phyloP scores from a whole-genome alignment of 1,139 yeast species.

The Lizanozyma gosingica region DNA sequence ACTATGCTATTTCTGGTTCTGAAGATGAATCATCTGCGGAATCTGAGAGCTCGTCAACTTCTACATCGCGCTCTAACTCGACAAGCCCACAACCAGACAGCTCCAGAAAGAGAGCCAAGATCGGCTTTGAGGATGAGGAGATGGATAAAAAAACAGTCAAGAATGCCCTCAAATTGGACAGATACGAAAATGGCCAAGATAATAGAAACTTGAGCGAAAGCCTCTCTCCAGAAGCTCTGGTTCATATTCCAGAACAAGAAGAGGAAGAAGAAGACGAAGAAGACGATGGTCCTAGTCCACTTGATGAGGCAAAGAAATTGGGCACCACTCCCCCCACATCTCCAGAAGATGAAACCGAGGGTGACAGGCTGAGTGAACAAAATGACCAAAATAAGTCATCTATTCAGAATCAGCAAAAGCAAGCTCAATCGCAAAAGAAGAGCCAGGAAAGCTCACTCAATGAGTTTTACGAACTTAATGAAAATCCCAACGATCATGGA shows the following conservation, averaged over 20 bases:
- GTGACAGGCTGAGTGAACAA: too few species aligned
- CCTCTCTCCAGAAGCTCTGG: background rate
- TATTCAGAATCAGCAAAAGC: conserved; percentile 1
- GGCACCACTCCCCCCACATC: conserved; percentile 35
- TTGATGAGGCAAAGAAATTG: conserved; percentile 5
- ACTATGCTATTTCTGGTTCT: conserved; percentile 9
- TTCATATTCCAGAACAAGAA: conserved; percentile 6
- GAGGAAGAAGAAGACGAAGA: conserved; percentile 14
- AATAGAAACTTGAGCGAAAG: conserved; percentile 4
- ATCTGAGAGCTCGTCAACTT: conserved; percentile 2
- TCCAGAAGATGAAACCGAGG: conserved; percentile 26
- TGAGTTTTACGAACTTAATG: conserved; percentile 44
- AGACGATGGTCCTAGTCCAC: conserved; percentile 16
- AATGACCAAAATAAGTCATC: too few species aligned
- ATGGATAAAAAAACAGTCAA: conserved; percentile 3
- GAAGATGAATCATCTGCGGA: conserved; percentile 5
- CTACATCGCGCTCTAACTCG: background rate
- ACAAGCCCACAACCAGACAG: background rate
- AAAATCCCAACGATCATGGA: conserved; percentile 45
- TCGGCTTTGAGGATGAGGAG: conserved; percentile 3
- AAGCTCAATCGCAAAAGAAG: conserved; percentile 2
- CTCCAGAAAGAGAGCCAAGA: background rate
- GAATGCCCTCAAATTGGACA: conserved; percentile 2
- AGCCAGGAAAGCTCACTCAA: conserved; percentile 9
- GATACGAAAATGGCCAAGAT: conserved; percentile 3